Conservation (phyloP, 176 grass and related monocot species). For the Rhynchospora tenuis region DNA sequence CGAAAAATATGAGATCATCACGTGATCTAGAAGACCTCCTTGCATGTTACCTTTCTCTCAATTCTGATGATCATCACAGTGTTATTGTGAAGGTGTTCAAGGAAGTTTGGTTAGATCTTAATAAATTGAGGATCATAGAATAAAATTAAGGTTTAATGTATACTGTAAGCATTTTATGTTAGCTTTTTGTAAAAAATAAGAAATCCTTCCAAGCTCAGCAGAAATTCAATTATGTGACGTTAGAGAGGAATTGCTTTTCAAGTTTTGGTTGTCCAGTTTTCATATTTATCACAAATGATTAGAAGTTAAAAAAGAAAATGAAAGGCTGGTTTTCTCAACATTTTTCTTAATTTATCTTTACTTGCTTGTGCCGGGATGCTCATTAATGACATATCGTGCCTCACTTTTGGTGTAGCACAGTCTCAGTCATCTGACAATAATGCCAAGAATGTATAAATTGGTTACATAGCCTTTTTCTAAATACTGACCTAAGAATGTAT, state of each 20-base stretch:
- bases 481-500: too few species aligned
- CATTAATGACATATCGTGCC: too few species aligned
- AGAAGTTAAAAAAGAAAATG: neutral
- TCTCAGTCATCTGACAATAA: neutral
- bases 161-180: conserved; percentile 13
- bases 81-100: conserved; percentile 88
- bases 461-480: neutral
- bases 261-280: neutral
- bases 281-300: neutral
- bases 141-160: conserved; percentile 24
- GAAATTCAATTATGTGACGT: neutral
- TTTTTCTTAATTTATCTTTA: neutral
- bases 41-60: conserved; percentile 84
- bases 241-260: neutral
- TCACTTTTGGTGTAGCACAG: neutral
- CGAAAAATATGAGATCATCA: conserved; percentile 57
- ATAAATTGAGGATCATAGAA: conserved; percentile 31
- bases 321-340: neutral
- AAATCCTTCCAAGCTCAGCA: neutral
- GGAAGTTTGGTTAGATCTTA: conserved; percentile 56
- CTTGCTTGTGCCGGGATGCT: neutral
- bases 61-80: conserved; percentile 77
- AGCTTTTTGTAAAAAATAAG: neutral
- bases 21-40: conserved; percentile 91
- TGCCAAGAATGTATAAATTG: neutral